Conservation (phyloP, 257 asterid species). For the Verbena officinalis region DNA sequence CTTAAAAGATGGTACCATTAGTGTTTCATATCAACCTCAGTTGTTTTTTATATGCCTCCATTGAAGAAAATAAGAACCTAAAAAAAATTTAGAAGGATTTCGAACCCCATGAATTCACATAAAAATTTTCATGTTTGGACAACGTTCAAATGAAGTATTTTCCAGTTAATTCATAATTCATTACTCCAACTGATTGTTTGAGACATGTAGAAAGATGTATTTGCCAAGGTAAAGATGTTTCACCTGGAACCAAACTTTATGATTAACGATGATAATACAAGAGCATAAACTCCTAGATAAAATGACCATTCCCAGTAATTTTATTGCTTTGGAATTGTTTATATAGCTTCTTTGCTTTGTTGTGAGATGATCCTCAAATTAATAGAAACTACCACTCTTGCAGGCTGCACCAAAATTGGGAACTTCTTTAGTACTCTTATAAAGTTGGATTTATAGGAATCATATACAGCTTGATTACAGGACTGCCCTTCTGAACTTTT, state of each 20-base stretch:
- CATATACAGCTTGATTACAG: background rate
- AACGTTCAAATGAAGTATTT: background rate
- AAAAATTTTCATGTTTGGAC: background rate
- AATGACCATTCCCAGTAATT: background rate
- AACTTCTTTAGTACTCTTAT: background rate
- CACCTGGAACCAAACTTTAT: background rate
- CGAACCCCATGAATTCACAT: background rate
- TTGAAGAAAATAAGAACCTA: background rate
- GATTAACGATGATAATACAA: background rate
- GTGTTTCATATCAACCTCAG: background rate
- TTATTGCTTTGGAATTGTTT: background rate
- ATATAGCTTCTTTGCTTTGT: background rate
- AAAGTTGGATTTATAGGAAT: background rate
- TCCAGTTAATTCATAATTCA: background rate
- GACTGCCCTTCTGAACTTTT: background rate
- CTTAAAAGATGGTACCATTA: background rate
- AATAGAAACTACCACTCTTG: background rate
- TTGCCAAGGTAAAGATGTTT: no score
- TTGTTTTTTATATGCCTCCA: background rate
- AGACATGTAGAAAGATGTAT: background rate
- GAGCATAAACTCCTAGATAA: background rate
- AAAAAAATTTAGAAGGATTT: no score
- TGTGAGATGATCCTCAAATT: conserved; percentile 2
- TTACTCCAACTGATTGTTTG: background rate
- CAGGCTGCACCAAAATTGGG: background rate